These are phyloP conservation scores for Parathielavia hyrcaniae DNA, from an alignment of 495 filamentous ascomycete genomes.

Conservation along the genomic window DNA sequence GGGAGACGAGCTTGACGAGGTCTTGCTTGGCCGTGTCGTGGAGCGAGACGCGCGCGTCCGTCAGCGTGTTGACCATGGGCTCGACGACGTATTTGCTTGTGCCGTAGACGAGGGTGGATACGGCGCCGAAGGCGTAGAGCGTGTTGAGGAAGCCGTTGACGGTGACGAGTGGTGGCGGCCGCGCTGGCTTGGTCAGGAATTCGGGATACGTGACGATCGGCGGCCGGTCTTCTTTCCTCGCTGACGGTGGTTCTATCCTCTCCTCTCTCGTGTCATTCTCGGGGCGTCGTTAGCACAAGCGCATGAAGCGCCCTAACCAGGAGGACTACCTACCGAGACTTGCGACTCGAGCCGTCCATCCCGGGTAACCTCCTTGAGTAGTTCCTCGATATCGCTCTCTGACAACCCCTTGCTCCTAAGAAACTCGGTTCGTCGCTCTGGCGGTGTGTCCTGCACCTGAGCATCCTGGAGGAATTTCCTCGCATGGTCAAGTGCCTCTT, in stretches of 20 bases:
- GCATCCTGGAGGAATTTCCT: slow-evolving; percentile 74
- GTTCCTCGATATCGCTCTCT: slow-evolving; percentile 57
- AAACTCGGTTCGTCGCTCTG: slow-evolving; percentile 70
- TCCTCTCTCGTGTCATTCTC: slow-evolving; percentile 12
- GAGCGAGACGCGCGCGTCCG: slow-evolving; percentile 75
- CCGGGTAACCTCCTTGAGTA: slow-evolving; percentile 48
- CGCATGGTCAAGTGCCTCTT: slow-evolving; percentile 60
- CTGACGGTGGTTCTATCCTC: slow-evolving; percentile 19
- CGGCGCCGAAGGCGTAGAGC: slow-evolving; percentile 65
- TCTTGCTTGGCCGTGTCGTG: slow-evolving; percentile 57
- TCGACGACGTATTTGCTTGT: slow-evolving; percentile 71
- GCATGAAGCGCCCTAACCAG: background rate
- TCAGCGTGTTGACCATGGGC: slow-evolving; percentile 74
- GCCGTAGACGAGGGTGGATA: slow-evolving; percentile 70
- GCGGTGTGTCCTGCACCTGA: slow-evolving; percentile 60
- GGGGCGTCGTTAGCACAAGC: slow-evolving; percentile 11
- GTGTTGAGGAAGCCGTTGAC: slow-evolving; percentile 66
- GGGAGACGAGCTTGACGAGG: slow-evolving; percentile 62
- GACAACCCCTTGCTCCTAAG: slow-evolving; percentile 72
- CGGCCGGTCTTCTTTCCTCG: slow-evolving; percentile 48
- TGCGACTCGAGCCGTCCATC: slow-evolving; percentile 29
- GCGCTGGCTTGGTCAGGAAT: slow-evolving; percentile 66
- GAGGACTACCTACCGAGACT: slow-evolving; percentile 21
- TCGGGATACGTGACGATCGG: slow-evolving; percentile 98
- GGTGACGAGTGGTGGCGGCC: slow-evolving; percentile 65